Base-by-base conservation (phyloP, 148 eudicot species). In the Nepenthes gracilis region DNA sequence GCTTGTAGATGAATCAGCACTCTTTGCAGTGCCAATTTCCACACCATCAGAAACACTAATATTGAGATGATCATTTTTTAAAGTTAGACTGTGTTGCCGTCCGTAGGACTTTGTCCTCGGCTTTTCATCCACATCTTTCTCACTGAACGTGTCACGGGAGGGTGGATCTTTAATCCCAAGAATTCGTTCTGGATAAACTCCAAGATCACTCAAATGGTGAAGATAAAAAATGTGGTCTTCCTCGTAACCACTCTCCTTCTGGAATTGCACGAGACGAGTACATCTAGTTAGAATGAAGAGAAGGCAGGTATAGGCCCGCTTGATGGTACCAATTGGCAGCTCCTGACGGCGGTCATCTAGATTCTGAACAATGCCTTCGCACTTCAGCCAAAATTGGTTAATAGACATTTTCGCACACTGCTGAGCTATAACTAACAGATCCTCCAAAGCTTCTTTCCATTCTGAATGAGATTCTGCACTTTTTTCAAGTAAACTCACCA, bases 311-410 rank as follows among this genome's bases (percentile, higher is more conserved):
- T 89, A 85, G 12, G 80, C 83, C 73, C 88, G 85, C 75, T 85
- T 94, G 48, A 89, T 81, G 8, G 77, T 80, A 49, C 99, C 97
- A 85, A 77, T 77, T 1, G 87, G 82, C 57, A 94, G 73, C 67
- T 86, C 99, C 79, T 89, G 99, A 51, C 99, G 78, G n/a, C 80
- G 80, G 58, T 94, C 99, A 75, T 94, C 99, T 56, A 94, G 72
- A 58, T 78, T 81, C 79, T 86, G 99, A 63, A 94, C 95, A 60
- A 94, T 94, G 62, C 74, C 70, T 73, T 94, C 99, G 77, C 99
- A 86, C 64, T 83, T 83, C 45, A 60, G 62, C 99, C 99, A 94
- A 67, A 94, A 94, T 37, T 94, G 93, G 57, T 72, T 77, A 47
- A 90, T 64, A 12, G 97, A 60, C 99, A 94, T 94, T 74, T 87